Evolutionary conservation across 2,329 filamentous ascomycete species (phyloP).

Genomic region (Fusarium sp.): DNA sequence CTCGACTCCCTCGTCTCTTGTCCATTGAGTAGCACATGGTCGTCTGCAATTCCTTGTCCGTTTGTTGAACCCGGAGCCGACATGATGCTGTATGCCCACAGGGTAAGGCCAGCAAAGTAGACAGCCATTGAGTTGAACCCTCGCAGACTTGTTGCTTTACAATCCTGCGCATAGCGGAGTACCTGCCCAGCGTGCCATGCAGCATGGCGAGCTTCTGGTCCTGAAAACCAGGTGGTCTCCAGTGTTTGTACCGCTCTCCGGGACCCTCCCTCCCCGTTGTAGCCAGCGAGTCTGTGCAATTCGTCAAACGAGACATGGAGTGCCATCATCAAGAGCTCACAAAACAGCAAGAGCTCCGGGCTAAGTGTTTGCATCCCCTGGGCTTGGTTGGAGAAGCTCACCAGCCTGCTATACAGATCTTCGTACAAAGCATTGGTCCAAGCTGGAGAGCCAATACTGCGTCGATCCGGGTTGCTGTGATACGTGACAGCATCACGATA

Average conservation of each 20-base stretch:
- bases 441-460: slow-evolving; percentile 18
- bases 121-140: slow-evolving; percentile 42
- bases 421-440: slow-evolving; percentile 39
- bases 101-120: slow-evolving; percentile 38
- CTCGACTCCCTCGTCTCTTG: slow-evolving; percentile 28
- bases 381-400: slow-evolving; percentile 30
- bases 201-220: slow-evolving; percentile 37
- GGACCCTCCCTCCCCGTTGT: slow-evolving; percentile 39
- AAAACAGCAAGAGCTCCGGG: slow-evolving; percentile 34
- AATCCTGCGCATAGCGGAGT: slow-evolving; percentile 37
- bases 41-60: slow-evolving; percentile 9
- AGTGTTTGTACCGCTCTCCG: slow-evolving; percentile 25
- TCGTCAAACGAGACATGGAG: slow-evolving; percentile 40
- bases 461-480: slow-evolving; percentile 9
- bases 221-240: slow-evolving; percentile 31
- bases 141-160: slow-evolving; percentile 28
- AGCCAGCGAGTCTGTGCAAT: slow-evolving; percentile 35
- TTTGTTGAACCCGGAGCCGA: slow-evolving; percentile 18
- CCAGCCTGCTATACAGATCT: slow-evolving; percentile 36
- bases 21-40: slow-evolving; percentile 33
- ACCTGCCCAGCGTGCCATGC: slow-evolving; percentile 43
- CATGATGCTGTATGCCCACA: slow-evolving; percentile 39
- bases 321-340: slow-evolving; percentile 43
- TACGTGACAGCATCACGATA: slow-evolving; percentile 39
- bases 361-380: slow-evolving; percentile 12